These are phyloP conservation scores for Cladosporium sp. DNA, from an alignment of 2,329 filamentous ascomycete species.

Conservation along the genomic window DNA sequence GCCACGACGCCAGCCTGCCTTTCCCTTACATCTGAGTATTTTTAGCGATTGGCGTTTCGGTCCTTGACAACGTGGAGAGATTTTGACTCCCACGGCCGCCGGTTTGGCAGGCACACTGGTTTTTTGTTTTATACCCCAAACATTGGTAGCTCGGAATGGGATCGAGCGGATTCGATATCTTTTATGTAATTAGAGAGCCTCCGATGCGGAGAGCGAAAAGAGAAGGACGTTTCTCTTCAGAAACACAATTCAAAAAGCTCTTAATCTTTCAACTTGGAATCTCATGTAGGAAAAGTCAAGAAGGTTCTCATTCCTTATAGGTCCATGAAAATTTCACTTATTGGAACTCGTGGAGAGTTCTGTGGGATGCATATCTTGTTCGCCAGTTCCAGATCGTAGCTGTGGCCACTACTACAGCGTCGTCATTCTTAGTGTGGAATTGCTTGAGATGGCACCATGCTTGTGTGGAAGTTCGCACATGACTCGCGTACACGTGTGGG, in stretches of 20 bases:
- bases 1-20: neutral
- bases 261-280: too few species aligned
- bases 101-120: slow-evolving; percentile 6
- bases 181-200: neutral
- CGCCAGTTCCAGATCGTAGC: too few species aligned
- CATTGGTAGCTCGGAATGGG: neutral
- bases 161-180: neutral
- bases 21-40: neutral
- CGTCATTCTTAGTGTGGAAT: neutral
- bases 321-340: too few species aligned
- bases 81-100: slow-evolving; percentile 3
- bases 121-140: neutral
- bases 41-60: slow-evolving; percentile 4
- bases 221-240: neutral
- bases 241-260: too few species aligned
- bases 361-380: too few species aligned
- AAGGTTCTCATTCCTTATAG: too few species aligned
- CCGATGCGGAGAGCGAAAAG: neutral
- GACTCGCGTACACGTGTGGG: neutral
- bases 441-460: neutral
- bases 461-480: neutral
- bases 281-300: too few species aligned
- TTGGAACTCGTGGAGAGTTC: too few species aligned
- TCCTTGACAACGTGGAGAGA: neutral
- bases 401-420: neutral